Base-by-base conservation (phyloP, 495 filamentous ascomycete species). In the Aspergillus affinis region DNA sequence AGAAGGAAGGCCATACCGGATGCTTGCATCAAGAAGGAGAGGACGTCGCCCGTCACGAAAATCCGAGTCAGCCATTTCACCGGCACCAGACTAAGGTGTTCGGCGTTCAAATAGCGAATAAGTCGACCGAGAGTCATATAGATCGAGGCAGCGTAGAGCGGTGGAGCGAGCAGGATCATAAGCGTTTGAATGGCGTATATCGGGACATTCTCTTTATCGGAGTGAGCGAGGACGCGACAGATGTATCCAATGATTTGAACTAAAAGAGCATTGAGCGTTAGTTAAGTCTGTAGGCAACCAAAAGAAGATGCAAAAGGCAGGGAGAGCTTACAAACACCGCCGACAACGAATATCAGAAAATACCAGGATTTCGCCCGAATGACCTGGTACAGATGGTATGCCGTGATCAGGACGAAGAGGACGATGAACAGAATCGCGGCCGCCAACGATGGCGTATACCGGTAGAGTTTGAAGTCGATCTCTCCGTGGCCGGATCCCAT, bases 181-280 rank as follows among this genome's bases (percentile, higher is more conserved):
- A 78, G 55, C 6, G 75, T 69, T 50, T 79, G 74, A 15, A 80
- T 54, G 18, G 75, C 67, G 58, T 77, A 72, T 17, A 76, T 52
- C n/a, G 71, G 29, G 10, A 72, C 50, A 8, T 66, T 63, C 57
- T 55, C 41, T 49, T 70, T 65, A 48, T 69, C 55, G 58, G 60
- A 58, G 7, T 75, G 71, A 15, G 72, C 66, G 9, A 82, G 58
- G 8, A 74, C 62, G 26, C 86, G 81, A 45, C 78, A 83, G 41
- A 82, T 66, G 61, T 88, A 88, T n/a, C 86, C 86, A 9, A 84
- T 62, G 0, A 80, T 62, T 66, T 89, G 84, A 69, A 86, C 82
- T 85, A 26, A 1, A 26, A 10, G 23, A 6, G 19, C 10, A 13
- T 9, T 49, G 46, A 15, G 46, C n/a, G 46, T 48, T 48, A 48